Evolutionary conservation across 2,329 filamentous ascomycete genomes (phyloP).

Genomic region (Phialophora expanda): DNA sequence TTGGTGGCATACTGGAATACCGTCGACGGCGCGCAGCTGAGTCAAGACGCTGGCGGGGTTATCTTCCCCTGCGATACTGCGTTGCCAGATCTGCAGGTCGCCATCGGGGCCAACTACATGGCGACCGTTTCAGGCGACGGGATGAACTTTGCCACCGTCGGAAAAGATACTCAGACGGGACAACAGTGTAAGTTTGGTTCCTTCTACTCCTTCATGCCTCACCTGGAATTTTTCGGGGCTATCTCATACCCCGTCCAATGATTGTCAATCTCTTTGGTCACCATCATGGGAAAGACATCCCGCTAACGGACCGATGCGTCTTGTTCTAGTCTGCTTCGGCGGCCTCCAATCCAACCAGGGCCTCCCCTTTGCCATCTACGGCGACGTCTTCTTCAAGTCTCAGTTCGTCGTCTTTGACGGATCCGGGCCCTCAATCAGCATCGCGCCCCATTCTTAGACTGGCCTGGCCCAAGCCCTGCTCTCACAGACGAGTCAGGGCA

Average conservation of each 20-base stretch:
- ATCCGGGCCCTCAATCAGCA: constrained; percentile 57
- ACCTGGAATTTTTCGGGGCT: not conserved
- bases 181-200: constrained; percentile 45
- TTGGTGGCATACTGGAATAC: constrained; percentile 64
- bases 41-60: constrained; percentile 54
- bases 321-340: constrained; percentile 58
- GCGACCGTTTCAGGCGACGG: constrained; percentile 61
- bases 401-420: constrained; percentile 66
- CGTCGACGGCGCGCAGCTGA: constrained; percentile 59
- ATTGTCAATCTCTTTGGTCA: not conserved
- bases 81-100: constrained; percentile 62
- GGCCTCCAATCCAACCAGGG: constrained; percentile 65
- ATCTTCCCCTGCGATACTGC: constrained; percentile 63
- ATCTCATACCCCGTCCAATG: not conserved
- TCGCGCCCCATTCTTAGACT: constrained; percentile 51
- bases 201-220: not conserved
- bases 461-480: not conserved
- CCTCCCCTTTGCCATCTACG: constrained; percentile 62
- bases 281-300: not conserved
- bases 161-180: constrained; percentile 51
- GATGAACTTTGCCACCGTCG: constrained; percentile 61
- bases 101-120: constrained; percentile 56
- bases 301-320: not conserved
- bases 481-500: not conserved
- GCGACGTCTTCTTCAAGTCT: constrained; percentile 66